phyloP scores from a whole-genome alignment of 202 grass and related monocot species.

The Schoenoplectus triqueter region DNA sequence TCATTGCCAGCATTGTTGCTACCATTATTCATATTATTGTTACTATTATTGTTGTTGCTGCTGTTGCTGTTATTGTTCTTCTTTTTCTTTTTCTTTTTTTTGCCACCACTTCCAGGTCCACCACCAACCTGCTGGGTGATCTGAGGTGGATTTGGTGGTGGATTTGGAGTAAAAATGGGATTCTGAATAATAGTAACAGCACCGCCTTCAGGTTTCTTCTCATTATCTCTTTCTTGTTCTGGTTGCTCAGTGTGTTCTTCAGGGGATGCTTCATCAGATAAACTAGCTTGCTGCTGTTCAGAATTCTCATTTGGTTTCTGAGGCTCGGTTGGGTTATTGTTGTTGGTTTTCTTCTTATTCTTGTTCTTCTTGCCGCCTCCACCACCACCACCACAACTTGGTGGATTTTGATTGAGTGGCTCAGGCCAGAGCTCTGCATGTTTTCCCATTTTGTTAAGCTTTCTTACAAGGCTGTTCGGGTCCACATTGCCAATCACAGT shows the following conservation, averaged over 20 bases:
- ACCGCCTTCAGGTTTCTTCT: constrained; percentile 42
- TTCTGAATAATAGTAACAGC: constrained; percentile 20
- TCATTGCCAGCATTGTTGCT: constrained; percentile 33
- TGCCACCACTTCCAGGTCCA: background rate
- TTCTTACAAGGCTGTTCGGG: constrained; percentile 72
- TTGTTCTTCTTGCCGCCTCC: constrained; percentile 36
- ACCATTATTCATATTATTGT: constrained; percentile 25
- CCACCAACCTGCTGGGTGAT: constrained; percentile 22
- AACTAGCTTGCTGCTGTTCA: constrained; percentile 15
- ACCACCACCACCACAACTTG: background rate
- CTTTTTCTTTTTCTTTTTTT: constrained; percentile 79
- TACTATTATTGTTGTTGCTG: constrained; percentile 26
- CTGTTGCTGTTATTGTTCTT: constrained; percentile 35
- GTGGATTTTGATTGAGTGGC: constrained; percentile 26
- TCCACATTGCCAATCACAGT: constrained; percentile 81
- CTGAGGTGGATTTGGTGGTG: constrained; percentile 30
- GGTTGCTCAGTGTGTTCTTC: constrained; percentile 39
- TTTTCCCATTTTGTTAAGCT: constrained; percentile 88
- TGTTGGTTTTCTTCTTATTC: constrained; percentile 68
- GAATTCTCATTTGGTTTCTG: constrained; percentile 21
- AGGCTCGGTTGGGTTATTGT: constrained; percentile 26
- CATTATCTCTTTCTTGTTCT: constrained; percentile 10
- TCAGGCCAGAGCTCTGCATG: constrained; percentile 93
- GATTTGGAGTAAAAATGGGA: background rate
- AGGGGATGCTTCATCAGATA: constrained; percentile 46